A percentile compares a stretch with the other conserved stretches of the same genome.
Evolutionary conservation across 805 yeast genomes (phyloP).

Genomic region (Jamesozyma spencerorum): DNA sequence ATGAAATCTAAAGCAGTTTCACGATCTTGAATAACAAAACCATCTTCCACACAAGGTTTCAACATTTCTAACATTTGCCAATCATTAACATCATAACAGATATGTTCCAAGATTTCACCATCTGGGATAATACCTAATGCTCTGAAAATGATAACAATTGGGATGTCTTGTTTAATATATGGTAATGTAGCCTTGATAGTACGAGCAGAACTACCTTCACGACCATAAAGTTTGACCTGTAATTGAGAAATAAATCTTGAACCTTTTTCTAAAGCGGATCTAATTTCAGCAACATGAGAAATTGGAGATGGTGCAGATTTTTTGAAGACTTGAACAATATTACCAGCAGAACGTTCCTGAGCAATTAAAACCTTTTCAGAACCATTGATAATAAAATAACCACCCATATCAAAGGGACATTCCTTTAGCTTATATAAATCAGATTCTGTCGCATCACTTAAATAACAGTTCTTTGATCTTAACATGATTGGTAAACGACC

Average conservation of each 20-base stretch:
- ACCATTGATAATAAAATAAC: conserved; percentile 96
- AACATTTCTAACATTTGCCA: conserved; percentile 99
- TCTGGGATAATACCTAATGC: conserved; percentile 98
- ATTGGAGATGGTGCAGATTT: conserved; percentile 96
- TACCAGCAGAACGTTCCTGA: conserved; percentile 97
- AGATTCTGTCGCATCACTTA: conserved; percentile 80
- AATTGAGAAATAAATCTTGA: conserved; percentile 87
- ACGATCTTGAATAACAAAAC: conserved; percentile 94
- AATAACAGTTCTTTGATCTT: conserved; percentile 89
- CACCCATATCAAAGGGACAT: conserved; percentile 99
- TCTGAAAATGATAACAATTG: conserved; percentile 92
- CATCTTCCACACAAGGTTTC: conserved; percentile 98
- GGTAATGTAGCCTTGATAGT: conserved; percentile 95
- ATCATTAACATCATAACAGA: conserved; percentile 93
- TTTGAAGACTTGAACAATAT: conserved; percentile 95
- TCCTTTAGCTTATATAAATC: conserved; percentile 93
- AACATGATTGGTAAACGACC: conserved; percentile 98
- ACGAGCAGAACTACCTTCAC: conserved; percentile 64
- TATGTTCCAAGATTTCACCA: conserved; percentile 96
- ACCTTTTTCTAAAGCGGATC: conserved; percentile 96
- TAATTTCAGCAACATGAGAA: conserved; percentile 90
- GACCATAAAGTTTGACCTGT: conserved; percentile 86
- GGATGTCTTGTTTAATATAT: conserved; percentile 91
- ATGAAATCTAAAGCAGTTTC: conserved; percentile 96
- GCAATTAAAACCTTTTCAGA: conserved; percentile 97